Evolutionary conservation across 306 rosid genomes (phyloP).

Genomic region (Potentilla sterilis): DNA sequence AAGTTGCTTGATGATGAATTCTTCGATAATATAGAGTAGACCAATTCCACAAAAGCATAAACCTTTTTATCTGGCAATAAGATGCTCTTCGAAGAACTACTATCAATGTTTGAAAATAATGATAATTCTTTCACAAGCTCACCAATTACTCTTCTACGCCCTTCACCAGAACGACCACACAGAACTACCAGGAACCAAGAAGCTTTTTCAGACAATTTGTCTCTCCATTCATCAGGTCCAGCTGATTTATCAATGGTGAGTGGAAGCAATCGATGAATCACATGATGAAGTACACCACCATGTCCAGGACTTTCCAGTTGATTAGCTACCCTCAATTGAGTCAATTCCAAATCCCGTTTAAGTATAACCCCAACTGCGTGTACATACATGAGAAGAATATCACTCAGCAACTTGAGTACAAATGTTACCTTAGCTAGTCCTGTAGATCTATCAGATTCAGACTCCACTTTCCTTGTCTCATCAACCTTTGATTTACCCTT

Average conservation of each 20-base stretch:
- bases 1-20: slow-evolving; percentile 85
- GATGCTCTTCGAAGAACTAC: slow-evolving; percentile 53
- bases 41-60: slow-evolving; percentile 77
- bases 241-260: slow-evolving; percentile 80
- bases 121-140: slow-evolving; percentile 80
- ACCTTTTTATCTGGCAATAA: slow-evolving; percentile 86
- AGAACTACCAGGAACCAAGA: slow-evolving; percentile 88
- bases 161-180: slow-evolving; percentile 95
- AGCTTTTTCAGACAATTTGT: slow-evolving; percentile 88
- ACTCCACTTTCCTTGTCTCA: slow-evolving; percentile 53
- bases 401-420: slow-evolving; percentile 90
- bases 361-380: slow-evolving; percentile 93
- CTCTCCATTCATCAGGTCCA: slow-evolving; percentile 98
- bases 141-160: slow-evolving; percentile 81
- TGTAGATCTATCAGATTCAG: slow-evolving; percentile 79
- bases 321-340: slow-evolving; percentile 76
- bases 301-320: slow-evolving; percentile 58
- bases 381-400: slow-evolving; percentile 89
- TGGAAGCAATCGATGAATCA: slow-evolving; percentile 73
- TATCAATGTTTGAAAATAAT: slow-evolving; percentile 59
- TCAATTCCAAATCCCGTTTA: slow-evolving; percentile 83
- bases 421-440: slow-evolving; percentile 93
- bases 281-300: slow-evolving; percentile 75
- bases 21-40: slow-evolving; percentile 80
- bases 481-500: slow-evolving; percentile 96